Evolutionary conservation across 2,329 filamentous ascomycete species (phyloP).

Genomic region (Tricladium varicosporioides): DNA sequence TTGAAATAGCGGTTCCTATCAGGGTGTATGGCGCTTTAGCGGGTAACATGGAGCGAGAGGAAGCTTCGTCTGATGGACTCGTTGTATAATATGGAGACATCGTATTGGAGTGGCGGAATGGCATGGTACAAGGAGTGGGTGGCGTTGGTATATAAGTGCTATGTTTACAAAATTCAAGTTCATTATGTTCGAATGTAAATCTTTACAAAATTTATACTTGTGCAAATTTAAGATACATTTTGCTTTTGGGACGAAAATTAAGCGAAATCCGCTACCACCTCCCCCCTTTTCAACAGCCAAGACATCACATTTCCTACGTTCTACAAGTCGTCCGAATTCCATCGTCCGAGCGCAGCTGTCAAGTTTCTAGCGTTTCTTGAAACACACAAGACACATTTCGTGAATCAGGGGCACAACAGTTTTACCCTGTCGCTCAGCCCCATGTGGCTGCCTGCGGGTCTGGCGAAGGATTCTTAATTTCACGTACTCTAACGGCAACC

Average conservation of each 20-base stretch:
- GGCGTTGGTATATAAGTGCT: neutral
- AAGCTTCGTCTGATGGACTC: slow-evolving; percentile 25
- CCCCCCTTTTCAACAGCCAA: too few relatives aligned
- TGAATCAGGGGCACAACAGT: too few relatives aligned
- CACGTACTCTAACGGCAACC: too few relatives aligned
- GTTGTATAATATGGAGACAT: slow-evolving; percentile 24
- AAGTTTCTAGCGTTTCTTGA: too few relatives aligned
- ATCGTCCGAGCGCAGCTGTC: too few relatives aligned
- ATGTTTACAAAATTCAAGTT: slow-evolving; percentile 7
- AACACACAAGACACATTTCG: too few relatives aligned
- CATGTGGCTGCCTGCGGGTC: too few relatives aligned
- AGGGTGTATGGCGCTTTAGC: slow-evolving; percentile 66
- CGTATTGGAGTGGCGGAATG: neutral
- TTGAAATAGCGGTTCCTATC: slow-evolving; percentile 83
- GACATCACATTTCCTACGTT: too few relatives aligned
- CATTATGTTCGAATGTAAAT: neutral
- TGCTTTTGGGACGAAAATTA: neutral
- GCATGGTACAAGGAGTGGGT: slow-evolving; percentile 12
- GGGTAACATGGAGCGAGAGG: slow-evolving; percentile 27
- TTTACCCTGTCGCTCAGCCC: too few relatives aligned
- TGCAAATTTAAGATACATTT: neutral
- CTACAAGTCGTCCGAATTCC: too few relatives aligned
- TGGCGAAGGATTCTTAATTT: too few relatives aligned
- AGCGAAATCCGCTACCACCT: too few relatives aligned
- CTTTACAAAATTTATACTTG: neutral